Percentiles rank a stretch among this genome's conserved stretches.
These are phyloP conservation scores for Tetratostichococcus sp. DNA, from an alignment of 139 green algal species.

Conservation along the genomic window DNA sequence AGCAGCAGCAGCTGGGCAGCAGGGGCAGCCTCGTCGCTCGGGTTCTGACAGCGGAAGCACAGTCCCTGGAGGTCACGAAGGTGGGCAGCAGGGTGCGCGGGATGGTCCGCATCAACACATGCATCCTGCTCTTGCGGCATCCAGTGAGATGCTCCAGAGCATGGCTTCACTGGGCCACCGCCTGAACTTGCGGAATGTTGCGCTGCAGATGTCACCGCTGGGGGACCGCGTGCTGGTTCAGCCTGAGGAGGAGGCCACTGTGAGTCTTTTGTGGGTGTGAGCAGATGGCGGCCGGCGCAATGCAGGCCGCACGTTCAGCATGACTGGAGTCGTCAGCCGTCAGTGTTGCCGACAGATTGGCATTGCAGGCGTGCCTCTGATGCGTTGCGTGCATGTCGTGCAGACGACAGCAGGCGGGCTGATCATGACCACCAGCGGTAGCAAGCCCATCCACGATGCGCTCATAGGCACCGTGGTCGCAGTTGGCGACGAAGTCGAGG, in stretches of 20 bases:
- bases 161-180: no score
- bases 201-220: conserved; percentile 51
- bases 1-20: not conserved
- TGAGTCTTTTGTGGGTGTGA: not conserved
- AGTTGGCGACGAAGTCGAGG: conserved; percentile 30
- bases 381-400: no score
- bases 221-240: conserved; percentile 50
- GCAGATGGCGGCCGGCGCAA: no score
- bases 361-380: not conserved
- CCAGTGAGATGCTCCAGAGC: no score
- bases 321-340: no score
- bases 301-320: no score
- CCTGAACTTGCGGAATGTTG: no score
- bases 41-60: not conserved
- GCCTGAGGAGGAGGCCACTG: conserved; percentile 34
- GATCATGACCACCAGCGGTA: conserved; percentile 23
- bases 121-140: no score
- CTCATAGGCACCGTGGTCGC: conserved; percentile 37
- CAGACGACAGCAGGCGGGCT: conserved; percentile 39
- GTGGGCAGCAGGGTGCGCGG: no score
- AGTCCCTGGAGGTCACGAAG: not conserved
- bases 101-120: no score
- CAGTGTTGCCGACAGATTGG: no score
- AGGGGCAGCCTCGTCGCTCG: not conserved
- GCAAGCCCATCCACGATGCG: conserved; percentile 34